These are phyloP conservation scores for Curvularia lunata DNA, from an alignment of 2,329 filamentous ascomycete species.

Conservation along the genomic window DNA sequence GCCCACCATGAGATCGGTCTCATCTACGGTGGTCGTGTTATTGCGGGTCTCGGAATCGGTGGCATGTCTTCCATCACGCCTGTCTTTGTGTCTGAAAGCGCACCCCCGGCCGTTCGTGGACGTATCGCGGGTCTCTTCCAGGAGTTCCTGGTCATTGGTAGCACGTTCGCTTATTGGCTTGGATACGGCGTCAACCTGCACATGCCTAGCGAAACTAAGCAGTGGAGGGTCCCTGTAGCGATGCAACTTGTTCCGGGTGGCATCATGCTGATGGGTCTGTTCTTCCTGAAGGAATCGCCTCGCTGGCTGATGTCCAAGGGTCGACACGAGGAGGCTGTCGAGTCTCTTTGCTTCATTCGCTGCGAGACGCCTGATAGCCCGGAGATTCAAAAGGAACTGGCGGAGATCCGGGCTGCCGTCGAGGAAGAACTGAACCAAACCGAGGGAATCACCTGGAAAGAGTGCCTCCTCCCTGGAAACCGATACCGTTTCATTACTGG, in stretches of 20 bases:
- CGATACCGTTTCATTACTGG: constrained; percentile 69
- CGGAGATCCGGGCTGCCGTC: constrained; percentile 71
- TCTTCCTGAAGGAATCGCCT: constrained; percentile 55
- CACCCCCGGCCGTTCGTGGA: constrained; percentile 64
- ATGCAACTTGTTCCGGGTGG: constrained; percentile 72
- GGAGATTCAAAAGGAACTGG: constrained; percentile 61
- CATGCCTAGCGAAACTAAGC: constrained; percentile 51
- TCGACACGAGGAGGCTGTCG: constrained; percentile 59
- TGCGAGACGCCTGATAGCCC: constrained; percentile 12
- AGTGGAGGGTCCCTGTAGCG: constrained; percentile 61
- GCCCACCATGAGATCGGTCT: constrained; percentile 15
- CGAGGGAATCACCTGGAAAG: constrained; percentile 44
- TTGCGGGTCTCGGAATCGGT: constrained; percentile 61
- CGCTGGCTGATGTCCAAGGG: constrained; percentile 55
- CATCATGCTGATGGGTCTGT: constrained; percentile 56
- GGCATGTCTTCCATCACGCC: constrained; percentile 62
- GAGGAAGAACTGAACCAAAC: constrained; percentile 73
- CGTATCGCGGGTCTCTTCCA: constrained; percentile 59
- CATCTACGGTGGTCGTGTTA: constrained; percentile 48
- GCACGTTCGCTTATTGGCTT: constrained; percentile 44
- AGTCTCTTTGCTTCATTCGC: constrained; percentile 56
- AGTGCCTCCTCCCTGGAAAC: constrained; percentile 65
- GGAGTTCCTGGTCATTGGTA: constrained; percentile 58
- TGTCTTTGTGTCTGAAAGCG: constrained; percentile 54
- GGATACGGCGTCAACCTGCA: constrained; percentile 55